Conservation (phyloP, 768 basidiomycete genomes). For the Amanita pseudoporphyria region DNA sequence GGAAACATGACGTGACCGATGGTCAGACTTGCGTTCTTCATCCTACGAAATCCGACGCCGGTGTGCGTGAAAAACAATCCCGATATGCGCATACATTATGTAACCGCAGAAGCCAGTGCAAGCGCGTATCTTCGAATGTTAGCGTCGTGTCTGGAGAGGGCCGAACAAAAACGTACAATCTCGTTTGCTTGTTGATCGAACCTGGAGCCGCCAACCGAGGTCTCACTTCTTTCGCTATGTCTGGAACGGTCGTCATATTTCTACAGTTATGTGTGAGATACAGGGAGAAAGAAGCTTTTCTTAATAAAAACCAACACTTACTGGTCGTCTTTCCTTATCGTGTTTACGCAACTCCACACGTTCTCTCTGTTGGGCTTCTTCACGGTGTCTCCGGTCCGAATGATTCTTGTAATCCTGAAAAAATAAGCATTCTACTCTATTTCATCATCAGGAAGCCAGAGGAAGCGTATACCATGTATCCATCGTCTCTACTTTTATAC, state of each 20-base stretch:
- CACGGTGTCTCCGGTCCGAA: background rate
- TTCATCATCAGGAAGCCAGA: no score
- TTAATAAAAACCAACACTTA: background rate
- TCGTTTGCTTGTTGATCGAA: background rate
- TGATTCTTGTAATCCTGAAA: background rate
- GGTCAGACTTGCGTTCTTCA: background rate
- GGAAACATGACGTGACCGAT: background rate
- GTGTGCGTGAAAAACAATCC: background rate
- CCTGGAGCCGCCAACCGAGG: background rate
- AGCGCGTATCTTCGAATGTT: conserved; percentile 9
- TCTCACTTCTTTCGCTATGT: background rate
- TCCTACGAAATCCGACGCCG: background rate
- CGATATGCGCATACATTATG: background rate
- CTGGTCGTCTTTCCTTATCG: background rate
- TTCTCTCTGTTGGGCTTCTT: background rate
- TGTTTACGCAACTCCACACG: background rate
- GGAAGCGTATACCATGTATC: no score
- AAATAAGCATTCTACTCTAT: background rate
- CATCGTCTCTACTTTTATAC: background rate
- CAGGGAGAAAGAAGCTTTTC: background rate
- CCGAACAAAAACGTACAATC: conserved; percentile 5
- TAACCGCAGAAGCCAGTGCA: conserved; percentile 4
- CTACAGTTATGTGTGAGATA: background rate
- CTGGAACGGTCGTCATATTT: background rate
- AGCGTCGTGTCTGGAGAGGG: background rate